A percentile compares a stretch with the other conserved stretches of the same genome.
These are phyloP conservation scores for Angomonas ambiguus DNA, from an alignment of 208 protist genomes.

Conservation along the genomic window DNA sequence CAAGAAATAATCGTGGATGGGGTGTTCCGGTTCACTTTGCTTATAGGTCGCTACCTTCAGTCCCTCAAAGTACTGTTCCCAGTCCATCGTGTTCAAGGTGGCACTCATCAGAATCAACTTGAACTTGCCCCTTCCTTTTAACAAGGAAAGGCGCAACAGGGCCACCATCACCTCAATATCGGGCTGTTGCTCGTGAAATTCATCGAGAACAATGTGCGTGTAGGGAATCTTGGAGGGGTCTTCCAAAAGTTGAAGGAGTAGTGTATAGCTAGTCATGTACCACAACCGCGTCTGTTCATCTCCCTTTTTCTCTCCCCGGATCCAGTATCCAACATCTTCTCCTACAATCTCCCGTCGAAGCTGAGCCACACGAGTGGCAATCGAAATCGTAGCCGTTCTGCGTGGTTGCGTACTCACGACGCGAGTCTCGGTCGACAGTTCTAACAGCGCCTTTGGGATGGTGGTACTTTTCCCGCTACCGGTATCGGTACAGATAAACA, in stretches of 20 bases:
- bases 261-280: conserved; percentile 90
- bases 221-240: conserved; percentile 46
- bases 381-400: conserved; percentile 64
- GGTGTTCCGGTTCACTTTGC: conserved; percentile 63
- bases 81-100: conserved; percentile 85
- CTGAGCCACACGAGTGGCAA: conserved; percentile 62
- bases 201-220: conserved; percentile 93
- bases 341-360: conserved; percentile 61
- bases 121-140: conserved; percentile 33
- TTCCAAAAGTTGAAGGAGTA: conserved; percentile 70
- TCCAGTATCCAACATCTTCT: conserved; percentile 78
- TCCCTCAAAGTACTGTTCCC: conserved; percentile 81
- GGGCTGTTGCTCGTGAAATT: conserved; percentile 94
- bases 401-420: conserved; percentile 77
- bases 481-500: conserved; percentile 85
- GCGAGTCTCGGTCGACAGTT: conserved; percentile 28
- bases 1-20: conserved; percentile 83
- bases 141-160: conserved; percentile 77
- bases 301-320: conserved; percentile 79
- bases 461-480: conserved; percentile 85
- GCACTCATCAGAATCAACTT: conserved; percentile 91
- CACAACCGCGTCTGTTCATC: conserved; percentile 71
- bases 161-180: conserved; percentile 90
- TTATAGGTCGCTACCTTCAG: conserved; percentile 76
- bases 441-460: conserved; percentile 80